These are phyloP conservation scores for Cyberlindnera misumaiensis DNA, from an alignment of 805 yeast genomes.

Conservation along the genomic window DNA sequence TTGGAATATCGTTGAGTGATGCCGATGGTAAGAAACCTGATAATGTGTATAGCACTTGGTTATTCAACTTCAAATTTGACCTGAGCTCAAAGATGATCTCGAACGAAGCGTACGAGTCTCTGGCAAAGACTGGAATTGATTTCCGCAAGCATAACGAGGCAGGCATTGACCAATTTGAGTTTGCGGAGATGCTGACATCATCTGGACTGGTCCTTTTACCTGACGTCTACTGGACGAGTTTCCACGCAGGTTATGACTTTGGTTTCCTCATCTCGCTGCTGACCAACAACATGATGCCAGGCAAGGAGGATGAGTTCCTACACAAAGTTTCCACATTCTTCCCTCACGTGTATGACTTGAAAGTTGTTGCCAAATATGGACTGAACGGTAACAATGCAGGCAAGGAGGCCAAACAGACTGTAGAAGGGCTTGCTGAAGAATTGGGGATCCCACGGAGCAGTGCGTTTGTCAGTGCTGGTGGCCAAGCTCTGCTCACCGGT, in stretches of 20 bases:
- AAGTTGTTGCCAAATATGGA: slow-evolving; percentile 35
- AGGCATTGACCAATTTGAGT: slow-evolving; percentile 75
- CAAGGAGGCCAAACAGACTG: slow-evolving; percentile 32
- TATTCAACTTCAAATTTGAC: slow-evolving; percentile 85
- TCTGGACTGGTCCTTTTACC: slow-evolving; percentile 75
- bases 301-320: slow-evolving; percentile 69
- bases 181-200: slow-evolving; percentile 78
- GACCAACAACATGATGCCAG: slow-evolving; percentile 72
- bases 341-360: slow-evolving; percentile 81
- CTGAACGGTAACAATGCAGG: not conserved
- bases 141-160: slow-evolving; percentile 63
- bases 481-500: slow-evolving; percentile 54
- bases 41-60: slow-evolving; percentile 79
- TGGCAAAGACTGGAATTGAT: slow-evolving; percentile 78
- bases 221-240: slow-evolving; percentile 77
- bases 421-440: slow-evolving; percentile 66
- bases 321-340: slow-evolving; percentile 65
- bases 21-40: slow-evolving; percentile 64
- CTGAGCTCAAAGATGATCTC: slow-evolving; percentile 76
- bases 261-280: slow-evolving; percentile 80
- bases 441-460: slow-evolving; percentile 56
- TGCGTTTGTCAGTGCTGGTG: slow-evolving; percentile 53
- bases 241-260: slow-evolving; percentile 90
- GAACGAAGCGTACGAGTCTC: slow-evolving; percentile 72
- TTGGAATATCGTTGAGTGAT: slow-evolving; percentile 73